These are phyloP conservation scores for Carallia brachiata DNA, from an alignment of 345 rosid genomes.

Conservation along the genomic window DNA sequence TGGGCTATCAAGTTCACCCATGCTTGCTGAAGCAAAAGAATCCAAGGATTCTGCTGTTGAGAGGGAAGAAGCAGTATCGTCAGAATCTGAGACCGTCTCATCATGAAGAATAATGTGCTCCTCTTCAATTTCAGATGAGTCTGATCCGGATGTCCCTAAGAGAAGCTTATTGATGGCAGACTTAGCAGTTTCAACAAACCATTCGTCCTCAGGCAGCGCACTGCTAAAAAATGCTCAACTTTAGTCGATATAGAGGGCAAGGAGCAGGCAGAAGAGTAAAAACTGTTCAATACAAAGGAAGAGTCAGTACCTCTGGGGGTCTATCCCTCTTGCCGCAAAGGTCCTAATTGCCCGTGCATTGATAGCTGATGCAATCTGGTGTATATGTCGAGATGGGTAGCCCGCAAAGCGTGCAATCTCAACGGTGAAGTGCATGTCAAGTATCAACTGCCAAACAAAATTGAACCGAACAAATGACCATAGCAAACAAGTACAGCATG, in stretches of 20 bases:
- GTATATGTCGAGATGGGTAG: slow-evolving; percentile 75
- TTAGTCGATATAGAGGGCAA: slow-evolving; percentile 7
- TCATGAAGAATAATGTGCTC: slow-evolving; percentile 55
- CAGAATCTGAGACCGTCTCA: slow-evolving; percentile 46
- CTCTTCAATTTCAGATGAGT: slow-evolving; percentile 62
- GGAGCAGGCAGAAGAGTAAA: background rate
- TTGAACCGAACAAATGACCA: background rate
- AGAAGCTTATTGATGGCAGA: slow-evolving; percentile 79
- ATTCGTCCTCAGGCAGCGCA: slow-evolving; percentile 72
- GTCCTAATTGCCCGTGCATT: slow-evolving; percentile 82
- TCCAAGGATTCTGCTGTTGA: slow-evolving; percentile 60
- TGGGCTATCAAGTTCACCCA: slow-evolving; percentile 93
- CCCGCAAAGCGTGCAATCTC: slow-evolving; percentile 98
- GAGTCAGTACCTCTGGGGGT: slow-evolving; percentile 65
- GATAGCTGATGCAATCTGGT: slow-evolving; percentile 82
- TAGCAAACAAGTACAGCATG: background rate
- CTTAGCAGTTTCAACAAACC: slow-evolving; percentile 95
- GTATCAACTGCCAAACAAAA: slow-evolving; percentile 69
- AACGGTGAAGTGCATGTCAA: slow-evolving; percentile 99
- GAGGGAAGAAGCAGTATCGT: slow-evolving; percentile 62
- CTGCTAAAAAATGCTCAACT: slow-evolving; percentile 28
- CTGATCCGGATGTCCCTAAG: slow-evolving; percentile 73
- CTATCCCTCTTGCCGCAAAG: slow-evolving; percentile 73
- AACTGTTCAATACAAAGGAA: background rate
- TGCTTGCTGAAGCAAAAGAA: slow-evolving; percentile 92